These are phyloP conservation scores for Cryptococcus floricola DNA, from an alignment of 1,284 basidiomycete species.

Conservation along the genomic window DNA sequence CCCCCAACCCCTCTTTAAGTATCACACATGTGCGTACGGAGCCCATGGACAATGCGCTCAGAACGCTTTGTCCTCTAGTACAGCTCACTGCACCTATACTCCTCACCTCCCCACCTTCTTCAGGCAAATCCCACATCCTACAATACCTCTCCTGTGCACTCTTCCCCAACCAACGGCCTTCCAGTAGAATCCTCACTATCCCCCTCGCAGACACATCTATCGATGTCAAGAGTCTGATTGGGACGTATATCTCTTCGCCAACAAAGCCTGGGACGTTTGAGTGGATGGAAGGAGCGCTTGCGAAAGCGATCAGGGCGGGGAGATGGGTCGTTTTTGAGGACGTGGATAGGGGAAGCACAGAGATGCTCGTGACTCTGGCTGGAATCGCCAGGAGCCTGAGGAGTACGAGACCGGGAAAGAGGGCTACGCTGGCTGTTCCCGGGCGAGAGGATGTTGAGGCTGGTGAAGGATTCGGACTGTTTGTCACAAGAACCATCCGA, in stretches of 20 bases:
- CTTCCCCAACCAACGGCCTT: conserved; percentile 53
- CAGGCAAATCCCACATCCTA: conserved; percentile 82
- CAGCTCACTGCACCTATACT: conserved; percentile 73
- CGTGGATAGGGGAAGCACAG: conserved; percentile 80
- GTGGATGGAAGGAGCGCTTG: conserved; percentile 92
- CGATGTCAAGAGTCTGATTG: conserved; percentile 88
- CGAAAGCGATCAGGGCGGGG: conserved; percentile 84
- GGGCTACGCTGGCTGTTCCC: conserved; percentile 66
- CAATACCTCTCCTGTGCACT: conserved; percentile 68
- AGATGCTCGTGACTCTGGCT: conserved; percentile 78
- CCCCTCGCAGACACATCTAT: conserved; percentile 92
- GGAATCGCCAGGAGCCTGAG: conserved; percentile 78
- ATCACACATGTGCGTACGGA: conserved; percentile 62
- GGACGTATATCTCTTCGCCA: conserved; percentile 87
- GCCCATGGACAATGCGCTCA: conserved; percentile 60
- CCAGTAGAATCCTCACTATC: conserved; percentile 65
- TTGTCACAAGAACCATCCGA: conserved; percentile 69
- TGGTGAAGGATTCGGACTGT: conserved; percentile 68
- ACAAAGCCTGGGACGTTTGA: conserved; percentile 85
- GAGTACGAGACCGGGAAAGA: conserved; percentile 59
- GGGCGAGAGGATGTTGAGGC: conserved; percentile 67
- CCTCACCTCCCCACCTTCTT: conserved; percentile 80
- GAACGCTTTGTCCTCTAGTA: conserved; percentile 61
- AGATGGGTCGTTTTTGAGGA: conserved; percentile 94
- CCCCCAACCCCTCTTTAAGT: conserved; percentile 52